These are phyloP conservation scores for Verticillium albo-atrum DNA, from an alignment of 2,329 filamentous ascomycete species.

Conservation along the genomic window DNA sequence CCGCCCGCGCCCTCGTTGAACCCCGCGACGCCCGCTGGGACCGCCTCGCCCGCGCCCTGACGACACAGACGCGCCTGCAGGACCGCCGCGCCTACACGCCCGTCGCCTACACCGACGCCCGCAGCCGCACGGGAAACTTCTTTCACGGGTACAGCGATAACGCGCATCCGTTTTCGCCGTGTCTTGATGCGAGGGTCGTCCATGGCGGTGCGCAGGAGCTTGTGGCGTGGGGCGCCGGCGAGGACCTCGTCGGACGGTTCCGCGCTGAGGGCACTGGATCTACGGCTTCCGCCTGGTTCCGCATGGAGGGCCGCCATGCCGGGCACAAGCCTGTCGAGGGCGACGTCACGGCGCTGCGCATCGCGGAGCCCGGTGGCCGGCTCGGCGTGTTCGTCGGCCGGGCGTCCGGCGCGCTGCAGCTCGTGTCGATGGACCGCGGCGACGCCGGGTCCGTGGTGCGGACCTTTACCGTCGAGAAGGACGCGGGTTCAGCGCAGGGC, in stretches of 20 bases:
- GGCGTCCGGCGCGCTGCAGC: slow-evolving; percentile 42
- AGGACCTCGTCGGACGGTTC: slow-evolving; percentile 42
- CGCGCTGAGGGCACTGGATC: slow-evolving; percentile 18
- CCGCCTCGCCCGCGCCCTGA: slow-evolving; percentile 38
- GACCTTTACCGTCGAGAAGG: slow-evolving; percentile 17
- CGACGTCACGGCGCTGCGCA: slow-evolving; percentile 43
- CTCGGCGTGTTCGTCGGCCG: slow-evolving; percentile 40
- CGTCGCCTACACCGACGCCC: slow-evolving; percentile 19
- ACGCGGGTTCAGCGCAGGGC: slow-evolving; percentile 21
- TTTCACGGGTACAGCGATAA: slow-evolving; percentile 6
- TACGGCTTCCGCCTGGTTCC: slow-evolving; percentile 8
- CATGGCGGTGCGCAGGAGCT: slow-evolving; percentile 36
- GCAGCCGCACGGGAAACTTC: slow-evolving; percentile 12
- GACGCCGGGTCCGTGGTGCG: slow-evolving; percentile 20
- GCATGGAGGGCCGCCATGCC: slow-evolving; percentile 28
- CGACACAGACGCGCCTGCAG: slow-evolving; percentile 49
- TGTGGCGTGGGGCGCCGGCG: slow-evolving; percentile 46
- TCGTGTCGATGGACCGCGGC: slow-evolving; percentile 34
- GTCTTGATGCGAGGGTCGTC: slow-evolving; percentile 40
- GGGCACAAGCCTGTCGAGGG: slow-evolving; percentile 40
- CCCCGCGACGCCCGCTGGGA: slow-evolving; percentile 23
- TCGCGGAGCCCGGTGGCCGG: slow-evolving; percentile 29
- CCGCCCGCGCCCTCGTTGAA: slow-evolving; percentile 25
- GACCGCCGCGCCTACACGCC: slow-evolving; percentile 37
- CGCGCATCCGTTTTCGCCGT: slow-evolving; percentile 32